These are phyloP conservation scores for Populus hybrid DNA, from an alignment of 441 rosid genomes.

Conservation along the genomic window DNA sequence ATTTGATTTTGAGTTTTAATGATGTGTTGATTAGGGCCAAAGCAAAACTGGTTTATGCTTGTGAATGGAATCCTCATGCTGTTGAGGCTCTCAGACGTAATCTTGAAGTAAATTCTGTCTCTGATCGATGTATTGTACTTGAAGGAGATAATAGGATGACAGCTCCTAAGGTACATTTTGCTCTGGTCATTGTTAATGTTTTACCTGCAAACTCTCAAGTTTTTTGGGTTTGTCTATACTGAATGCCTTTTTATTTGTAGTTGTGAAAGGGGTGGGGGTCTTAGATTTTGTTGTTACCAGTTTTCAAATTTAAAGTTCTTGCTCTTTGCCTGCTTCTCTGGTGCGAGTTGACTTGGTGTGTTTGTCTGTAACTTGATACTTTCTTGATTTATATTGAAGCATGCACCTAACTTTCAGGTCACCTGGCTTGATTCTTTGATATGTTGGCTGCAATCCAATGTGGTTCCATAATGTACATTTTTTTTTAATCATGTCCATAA, in stretches of 20 bases:
- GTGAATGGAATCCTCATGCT: constrained; percentile 96
- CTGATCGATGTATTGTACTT: constrained; percentile 69
- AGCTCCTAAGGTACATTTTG: constrained; percentile 66
- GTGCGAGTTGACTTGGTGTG: neutral
- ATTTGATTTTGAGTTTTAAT: neutral
- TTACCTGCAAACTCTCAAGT: neutral
- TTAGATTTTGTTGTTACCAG: neutral
- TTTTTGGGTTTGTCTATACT: neutral
- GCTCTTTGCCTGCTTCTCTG: neutral
- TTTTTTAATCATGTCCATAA: neutral
- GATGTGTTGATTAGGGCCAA: constrained; percentile 57
- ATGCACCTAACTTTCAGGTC: neutral
- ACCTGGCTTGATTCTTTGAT: neutral
- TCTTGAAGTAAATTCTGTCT: constrained; percentile 65
- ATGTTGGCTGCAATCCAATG: constrained; percentile 12
- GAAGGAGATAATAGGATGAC: constrained; percentile 82
- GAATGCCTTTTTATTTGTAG: too few species aligned
- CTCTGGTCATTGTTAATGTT: neutral
- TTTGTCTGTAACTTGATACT: neutral
- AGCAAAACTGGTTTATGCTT: constrained; percentile 84
- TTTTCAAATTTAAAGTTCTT: neutral
- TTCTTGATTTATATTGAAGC: neutral
- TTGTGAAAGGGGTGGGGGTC: neutral
- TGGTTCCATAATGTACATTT: constrained; percentile 1
- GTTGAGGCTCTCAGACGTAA: constrained; percentile 73